These are phyloP conservation scores for Ustilago xerochloae DNA, from an alignment of 1,284 basidiomycete genomes.

Conservation along the genomic window DNA sequence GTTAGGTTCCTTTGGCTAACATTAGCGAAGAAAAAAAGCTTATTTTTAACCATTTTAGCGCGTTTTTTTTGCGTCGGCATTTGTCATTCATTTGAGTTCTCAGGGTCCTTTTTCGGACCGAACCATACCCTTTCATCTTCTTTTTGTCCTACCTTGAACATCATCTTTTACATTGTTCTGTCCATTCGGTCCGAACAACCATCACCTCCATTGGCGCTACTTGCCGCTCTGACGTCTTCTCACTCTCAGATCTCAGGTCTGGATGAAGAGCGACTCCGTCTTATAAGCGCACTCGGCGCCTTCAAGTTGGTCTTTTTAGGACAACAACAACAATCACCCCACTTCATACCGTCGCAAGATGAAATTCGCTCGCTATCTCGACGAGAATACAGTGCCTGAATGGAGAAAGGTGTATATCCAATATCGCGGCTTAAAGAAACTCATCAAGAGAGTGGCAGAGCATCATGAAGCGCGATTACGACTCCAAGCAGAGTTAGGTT, in stretches of 20 bases:
- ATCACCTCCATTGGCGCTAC: no score
- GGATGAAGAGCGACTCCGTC: no score
- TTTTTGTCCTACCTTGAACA: not conserved
- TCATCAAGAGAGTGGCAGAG: constrained; percentile 66
- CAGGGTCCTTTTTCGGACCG: not conserved
- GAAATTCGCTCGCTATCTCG: constrained; percentile 61
- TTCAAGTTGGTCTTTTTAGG: no score
- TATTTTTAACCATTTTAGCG: not conserved
- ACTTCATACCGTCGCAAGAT: constrained; percentile 7
- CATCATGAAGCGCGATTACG: constrained; percentile 41
- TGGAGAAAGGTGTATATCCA: constrained; percentile 68
- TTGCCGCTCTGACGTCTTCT: no score
- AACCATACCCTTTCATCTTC: not conserved
- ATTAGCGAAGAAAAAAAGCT: no score
- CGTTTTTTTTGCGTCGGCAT: not conserved
- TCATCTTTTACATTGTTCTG: no score
- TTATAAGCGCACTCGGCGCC: no score
- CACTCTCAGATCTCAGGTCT: no score
- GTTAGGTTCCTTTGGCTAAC: no score
- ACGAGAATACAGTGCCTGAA: constrained; percentile 64
- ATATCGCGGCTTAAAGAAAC: constrained; percentile 68
- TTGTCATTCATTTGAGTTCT: not conserved
- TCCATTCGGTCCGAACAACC: no score
- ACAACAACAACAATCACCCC: not conserved
- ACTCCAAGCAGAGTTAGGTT: constrained; percentile 13